Base-by-base conservation (phyloP, 2,329 filamentous ascomycete species). In the Hyphodiscus sp. region DNA sequence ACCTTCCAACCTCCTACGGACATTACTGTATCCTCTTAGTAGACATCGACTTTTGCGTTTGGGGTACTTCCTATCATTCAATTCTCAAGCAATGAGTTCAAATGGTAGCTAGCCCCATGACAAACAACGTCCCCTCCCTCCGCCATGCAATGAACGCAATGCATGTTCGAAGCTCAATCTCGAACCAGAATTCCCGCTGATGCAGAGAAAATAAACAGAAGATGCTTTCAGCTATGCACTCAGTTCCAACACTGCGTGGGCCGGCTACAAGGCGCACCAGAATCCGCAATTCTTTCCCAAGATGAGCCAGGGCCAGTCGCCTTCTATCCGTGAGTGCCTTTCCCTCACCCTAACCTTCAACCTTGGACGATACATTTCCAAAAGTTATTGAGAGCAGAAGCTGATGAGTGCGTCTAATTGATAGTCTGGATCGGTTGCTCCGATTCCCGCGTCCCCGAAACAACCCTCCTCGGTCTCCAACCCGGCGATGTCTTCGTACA, bases 401-500 rank as follows among this genome's bases (percentile, higher is more conserved):
- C 33, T 38, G 4, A n/a, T 4, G 16, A 38, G 16, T 38, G 33
- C 47, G 54, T 44, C 33, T 56, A n/a, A 23, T 20, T 15, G 20
- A 52, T 53, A 81, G 78, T 95, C 54, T 95, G 89, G 89, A 80
- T 95, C 61, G 90, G 90, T 55, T 95, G 90, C 74, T 87, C 88
- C 64, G 90, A 95, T 74, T 89, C 85, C 41, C 87, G 90, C 59
- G 85, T 89, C 61, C 89, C 90, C 1, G 90, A 94, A 71, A 92
- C 88, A 5, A 90, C 85, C 47, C 79, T 95, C 65, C 79, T 91
- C 26, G 85, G 86, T 65, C 78, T 90, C 54, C 79, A 89, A 65
- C 88, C 89, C 2, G 89, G 90, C 55, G 89, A 95, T 64, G 84
- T 95, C 61, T 95, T 95, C 69, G 86, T 90, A 50, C 89, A 95